These are phyloP conservation scores for Phaeotremella skinneri DNA, from an alignment of 768 basidiomycete genomes.

Conservation along the genomic window DNA sequence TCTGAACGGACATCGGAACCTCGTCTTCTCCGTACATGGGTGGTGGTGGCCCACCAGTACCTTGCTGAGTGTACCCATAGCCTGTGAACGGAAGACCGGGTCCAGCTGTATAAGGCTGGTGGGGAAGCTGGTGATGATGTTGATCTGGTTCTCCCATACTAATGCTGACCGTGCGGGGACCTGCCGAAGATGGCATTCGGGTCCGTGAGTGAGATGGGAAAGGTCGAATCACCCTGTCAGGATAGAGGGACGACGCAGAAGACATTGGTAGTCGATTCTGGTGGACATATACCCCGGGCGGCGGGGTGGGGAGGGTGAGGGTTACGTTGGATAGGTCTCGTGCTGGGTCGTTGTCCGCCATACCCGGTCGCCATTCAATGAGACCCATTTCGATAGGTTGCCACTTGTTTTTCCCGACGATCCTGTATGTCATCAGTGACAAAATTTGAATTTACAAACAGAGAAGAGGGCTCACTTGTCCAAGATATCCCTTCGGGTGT, in stretches of 20 bases:
- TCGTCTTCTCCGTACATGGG: slow-evolving; percentile 46
- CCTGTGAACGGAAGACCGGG: slow-evolving; percentile 9
- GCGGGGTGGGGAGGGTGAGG: slow-evolving; percentile 42
- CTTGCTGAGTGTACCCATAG: slow-evolving; percentile 8
- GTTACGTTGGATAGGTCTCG: slow-evolving; percentile 40
- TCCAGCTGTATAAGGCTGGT: slow-evolving; percentile 7
- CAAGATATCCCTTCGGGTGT: slow-evolving; percentile 49
- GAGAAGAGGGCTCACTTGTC: slow-evolving; percentile 46
- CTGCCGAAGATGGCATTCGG: slow-evolving; percentile 13
- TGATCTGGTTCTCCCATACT: slow-evolving; percentile 30
- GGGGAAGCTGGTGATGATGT: neutral
- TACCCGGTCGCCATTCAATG: slow-evolving; percentile 40
- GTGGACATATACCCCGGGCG: slow-evolving; percentile 18
- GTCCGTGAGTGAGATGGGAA: slow-evolving; percentile 29
- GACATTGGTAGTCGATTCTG: slow-evolving; percentile 20
- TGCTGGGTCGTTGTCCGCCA: slow-evolving; percentile 39
- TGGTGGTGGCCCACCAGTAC: slow-evolving; percentile 11
- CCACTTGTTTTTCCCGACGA: slow-evolving; percentile 50
- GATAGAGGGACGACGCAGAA: slow-evolving; percentile 8
- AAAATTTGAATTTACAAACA: neutral
- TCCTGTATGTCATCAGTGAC: slow-evolving; percentile 22
- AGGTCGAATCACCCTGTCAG: slow-evolving; percentile 30
- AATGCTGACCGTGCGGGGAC: slow-evolving; percentile 27
- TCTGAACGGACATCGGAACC: slow-evolving; percentile 38
- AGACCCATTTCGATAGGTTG: slow-evolving; percentile 47